Base-by-base conservation (phyloP, 306 rosid species). In the Quercus aquifolioides region DNA sequence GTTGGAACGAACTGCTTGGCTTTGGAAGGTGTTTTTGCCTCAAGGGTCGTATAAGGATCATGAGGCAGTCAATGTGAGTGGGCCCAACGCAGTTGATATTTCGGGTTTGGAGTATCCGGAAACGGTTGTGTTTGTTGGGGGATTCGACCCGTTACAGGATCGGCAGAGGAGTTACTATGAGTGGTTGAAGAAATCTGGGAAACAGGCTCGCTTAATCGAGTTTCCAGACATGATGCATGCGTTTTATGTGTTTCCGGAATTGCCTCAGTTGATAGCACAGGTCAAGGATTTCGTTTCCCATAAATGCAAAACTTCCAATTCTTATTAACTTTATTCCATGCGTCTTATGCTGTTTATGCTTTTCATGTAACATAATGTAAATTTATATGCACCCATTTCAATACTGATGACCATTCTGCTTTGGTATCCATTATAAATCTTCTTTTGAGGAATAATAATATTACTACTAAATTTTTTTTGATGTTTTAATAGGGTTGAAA, bases 81-180 rank as follows among this genome's bases (percentile, higher is more conserved):
- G 97, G 14, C 86, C 90, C 5, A 87, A 91, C 5, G 89, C 87
- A 3, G 79, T 81, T 30, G 91, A 88, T 28, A 33, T 92, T 0
- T 46, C 95, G 81, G 87, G 86, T 38, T 0, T 88, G 79, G 85
- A 87, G 31, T 94, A 67, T 54, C 98, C 98, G 79, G 81, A 56
- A 33, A 87, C 92, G 5, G 15, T 90, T 15, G 90, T 94, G 74
- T 55, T 92, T 8, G 86, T 88, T 2, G 90, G 79, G 1, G 98
- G 97, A 10, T 85, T 85, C 58, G 98, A 94, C 82, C 97, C 97
- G 73, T 76, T 92, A 26, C 90, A 80, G 69, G 98, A 94, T 75
- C 79, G 97, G 89, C 94, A 94, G 82, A 88, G 65, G 59, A 86
- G 81, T 67, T 94, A 92, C 31, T 86, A 13, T 14, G 73, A 86